These are phyloP conservation scores for Drechslerella stenobrocha DNA, from an alignment of 2,329 filamentous ascomycete species.

Conservation along the genomic window DNA sequence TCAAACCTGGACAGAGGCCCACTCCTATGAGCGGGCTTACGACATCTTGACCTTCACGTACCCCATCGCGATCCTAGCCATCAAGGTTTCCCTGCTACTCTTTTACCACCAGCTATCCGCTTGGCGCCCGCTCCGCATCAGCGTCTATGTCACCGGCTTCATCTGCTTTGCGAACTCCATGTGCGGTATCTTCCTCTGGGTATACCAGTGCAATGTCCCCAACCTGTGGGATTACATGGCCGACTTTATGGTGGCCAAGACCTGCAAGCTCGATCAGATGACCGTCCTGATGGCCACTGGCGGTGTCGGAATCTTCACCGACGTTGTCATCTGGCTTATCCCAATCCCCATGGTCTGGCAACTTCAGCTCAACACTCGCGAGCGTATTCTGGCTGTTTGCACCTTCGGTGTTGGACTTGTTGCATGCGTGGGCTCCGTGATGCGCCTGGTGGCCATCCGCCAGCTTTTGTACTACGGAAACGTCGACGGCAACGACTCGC, in stretches of 20 bases:
- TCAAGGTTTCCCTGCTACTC: conserved; percentile 38
- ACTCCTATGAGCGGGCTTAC: conserved; percentile 30
- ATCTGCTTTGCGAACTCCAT: conserved; percentile 43
- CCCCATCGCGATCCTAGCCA: conserved; percentile 26
- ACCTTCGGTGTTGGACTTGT: conserved; percentile 43
- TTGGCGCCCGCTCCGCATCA: conserved; percentile 41
- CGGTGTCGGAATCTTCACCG: conserved; percentile 44
- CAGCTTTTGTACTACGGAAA: conserved; percentile 45
- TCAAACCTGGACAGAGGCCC: conserved; percentile 31
- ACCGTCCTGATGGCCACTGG: conserved; percentile 44
- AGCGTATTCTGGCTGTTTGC: conserved; percentile 37
- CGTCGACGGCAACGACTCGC: conserved; percentile 38
- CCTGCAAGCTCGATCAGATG: conserved; percentile 41
- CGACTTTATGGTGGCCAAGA: conserved; percentile 24
- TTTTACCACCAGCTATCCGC: conserved; percentile 46
- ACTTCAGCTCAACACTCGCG: conserved; percentile 40
- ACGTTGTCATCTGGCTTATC: conserved; percentile 42
- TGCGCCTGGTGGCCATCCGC: conserved; percentile 32
- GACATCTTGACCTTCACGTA: conserved; percentile 47
- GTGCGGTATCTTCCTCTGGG: conserved; percentile 44
- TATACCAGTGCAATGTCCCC: conserved; percentile 36
- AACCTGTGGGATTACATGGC: conserved; percentile 46
- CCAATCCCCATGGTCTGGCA: conserved; percentile 47
- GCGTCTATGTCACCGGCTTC: conserved; percentile 38
- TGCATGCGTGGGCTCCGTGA: conserved; percentile 35